Evolutionary conservation across 352 stramenopile genomes (phyloP).

Genomic region (Phytophthora podocarpi): DNA sequence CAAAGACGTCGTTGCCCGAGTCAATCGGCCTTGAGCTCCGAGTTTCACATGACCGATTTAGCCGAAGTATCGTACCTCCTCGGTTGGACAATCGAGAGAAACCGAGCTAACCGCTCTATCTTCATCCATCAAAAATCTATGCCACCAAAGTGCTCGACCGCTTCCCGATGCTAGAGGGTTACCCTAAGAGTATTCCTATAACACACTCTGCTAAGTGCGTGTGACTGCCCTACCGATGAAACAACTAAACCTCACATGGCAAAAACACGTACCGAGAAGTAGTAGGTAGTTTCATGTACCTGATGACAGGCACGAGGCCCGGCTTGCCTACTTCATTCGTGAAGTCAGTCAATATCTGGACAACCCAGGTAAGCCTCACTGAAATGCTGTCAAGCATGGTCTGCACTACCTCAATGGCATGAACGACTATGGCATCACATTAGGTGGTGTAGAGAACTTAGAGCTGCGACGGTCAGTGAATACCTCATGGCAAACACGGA

Average conservation of each 20-base stretch:
- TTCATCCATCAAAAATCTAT: slow-evolving; percentile 15
- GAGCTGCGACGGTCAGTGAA: too few species aligned
- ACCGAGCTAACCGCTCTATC: not conserved
- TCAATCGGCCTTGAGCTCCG: slow-evolving; percentile 2
- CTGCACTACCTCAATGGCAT: too few species aligned
- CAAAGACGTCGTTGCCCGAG: not conserved
- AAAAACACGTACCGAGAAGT: not conserved
- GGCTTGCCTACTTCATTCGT: too few species aligned
- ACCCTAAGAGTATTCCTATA: too few species aligned
- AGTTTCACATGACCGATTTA: slow-evolving; percentile 15
- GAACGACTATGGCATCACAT: too few species aligned
- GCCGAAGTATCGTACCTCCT: slow-evolving; percentile 8
- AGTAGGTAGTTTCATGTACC: slow-evolving; percentile 11
- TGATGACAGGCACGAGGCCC: not conserved
- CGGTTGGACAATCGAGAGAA: slow-evolving; percentile 1
- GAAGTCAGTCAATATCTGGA: too few species aligned
- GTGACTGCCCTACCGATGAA: not conserved
- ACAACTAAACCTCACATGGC: too few species aligned
- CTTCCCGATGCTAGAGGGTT: too few species aligned
- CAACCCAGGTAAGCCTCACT: too few species aligned
- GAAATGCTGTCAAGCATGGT: too few species aligned
- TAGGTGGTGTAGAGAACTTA: too few species aligned
- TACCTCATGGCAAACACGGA: too few species aligned
- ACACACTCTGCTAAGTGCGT: not conserved
- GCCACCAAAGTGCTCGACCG: not conserved